Percentiles rank a stretch among this genome's conserved stretches.
phyloP scores from a whole-genome alignment of 306 rosid genomes.

The Hippophae tibetana region DNA sequence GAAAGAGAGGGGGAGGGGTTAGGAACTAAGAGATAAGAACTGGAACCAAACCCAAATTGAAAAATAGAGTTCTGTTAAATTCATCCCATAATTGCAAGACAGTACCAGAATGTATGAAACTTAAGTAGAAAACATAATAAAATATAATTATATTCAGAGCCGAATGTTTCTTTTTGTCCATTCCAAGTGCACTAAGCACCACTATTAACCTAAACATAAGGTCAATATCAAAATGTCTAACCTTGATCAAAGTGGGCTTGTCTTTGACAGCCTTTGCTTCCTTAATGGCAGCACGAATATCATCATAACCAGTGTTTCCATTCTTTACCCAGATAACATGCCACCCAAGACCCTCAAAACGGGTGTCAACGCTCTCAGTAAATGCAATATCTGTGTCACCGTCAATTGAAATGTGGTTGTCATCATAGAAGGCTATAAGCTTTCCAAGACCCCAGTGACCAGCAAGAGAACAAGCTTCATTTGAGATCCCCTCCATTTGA shows the following conservation, averaged over 20 bases:
- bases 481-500: constrained; percentile 95
- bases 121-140: too few species aligned
- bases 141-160: too few species aligned
- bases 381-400: constrained; percentile 92
- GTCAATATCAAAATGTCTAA: constrained; percentile 19
- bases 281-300: constrained; percentile 89
- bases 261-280: constrained; percentile 91
- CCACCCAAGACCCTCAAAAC: constrained; percentile 98
- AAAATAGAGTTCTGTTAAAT: too few species aligned
- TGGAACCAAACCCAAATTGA: too few species aligned
- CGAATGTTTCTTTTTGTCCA: background rate
- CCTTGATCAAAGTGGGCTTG: constrained; percentile 90
- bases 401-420: constrained; percentile 96
- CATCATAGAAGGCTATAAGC: constrained; percentile 88
- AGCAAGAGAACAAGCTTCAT: constrained; percentile 87
- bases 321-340: constrained; percentile 97
- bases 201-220: background rate
- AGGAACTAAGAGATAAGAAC: too few species aligned
- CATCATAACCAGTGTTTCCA: constrained; percentile 90
- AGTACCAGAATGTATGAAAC: too few species aligned
- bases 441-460: constrained; percentile 99
- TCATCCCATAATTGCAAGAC: too few species aligned
- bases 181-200: background rate
- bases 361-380: constrained; percentile 76
- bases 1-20: too few species aligned